Evolutionary conservation across 208 protist genomes (phyloP).

Genomic region (Wallacemonas sp.): DNA sequence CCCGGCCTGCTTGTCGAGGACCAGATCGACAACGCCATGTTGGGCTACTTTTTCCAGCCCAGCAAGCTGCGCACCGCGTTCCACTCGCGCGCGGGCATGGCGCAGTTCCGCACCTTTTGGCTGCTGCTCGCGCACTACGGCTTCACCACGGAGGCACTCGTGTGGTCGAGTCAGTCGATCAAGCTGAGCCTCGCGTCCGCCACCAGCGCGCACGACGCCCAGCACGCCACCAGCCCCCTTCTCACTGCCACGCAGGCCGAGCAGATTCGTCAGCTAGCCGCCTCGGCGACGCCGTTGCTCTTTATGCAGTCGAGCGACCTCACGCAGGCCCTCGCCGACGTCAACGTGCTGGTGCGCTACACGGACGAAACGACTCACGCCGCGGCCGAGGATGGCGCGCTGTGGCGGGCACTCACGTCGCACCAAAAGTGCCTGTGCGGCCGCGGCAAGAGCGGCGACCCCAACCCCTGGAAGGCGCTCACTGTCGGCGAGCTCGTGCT

Average conservation of each 20-base stretch:
- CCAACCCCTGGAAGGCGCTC: conserved; percentile 39
- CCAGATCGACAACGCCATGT: conserved; percentile 28
- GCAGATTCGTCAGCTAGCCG: conserved; percentile 54
- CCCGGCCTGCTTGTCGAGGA: conserved; percentile 49
- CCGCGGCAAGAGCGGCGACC: conserved; percentile 11
- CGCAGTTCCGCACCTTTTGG: conserved; percentile 77
- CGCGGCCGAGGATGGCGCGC: conserved; percentile 33
- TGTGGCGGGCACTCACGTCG: conserved; percentile 23
- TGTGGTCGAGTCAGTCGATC: conserved; percentile 2
- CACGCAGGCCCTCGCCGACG: conserved; percentile 74
- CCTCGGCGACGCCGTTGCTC: conserved; percentile 68
- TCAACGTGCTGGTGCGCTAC: conserved; percentile 60
- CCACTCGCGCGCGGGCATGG: conserved; percentile 29
- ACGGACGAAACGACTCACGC: conserved; percentile 19
- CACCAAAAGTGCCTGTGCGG: conserved; percentile 24
- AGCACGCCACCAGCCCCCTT: conserved; percentile 4
- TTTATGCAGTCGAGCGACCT: conserved; percentile 81
- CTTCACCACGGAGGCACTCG: conserved; percentile 58
- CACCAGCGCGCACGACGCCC: neutral
- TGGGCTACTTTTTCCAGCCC: conserved; percentile 18
- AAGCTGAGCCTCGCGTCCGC: neutral
- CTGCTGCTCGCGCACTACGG: conserved; percentile 81
- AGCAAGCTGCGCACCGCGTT: conserved; percentile 7
- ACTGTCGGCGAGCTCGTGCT: conserved; percentile 72
- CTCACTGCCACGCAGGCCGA: conserved; percentile 45